Percentiles rank a stretch among this genome's conserved stretches.
Evolutionary conservation across 495 filamentous ascomycete species (phyloP).

Genomic region (Tuber magnatum): DNA sequence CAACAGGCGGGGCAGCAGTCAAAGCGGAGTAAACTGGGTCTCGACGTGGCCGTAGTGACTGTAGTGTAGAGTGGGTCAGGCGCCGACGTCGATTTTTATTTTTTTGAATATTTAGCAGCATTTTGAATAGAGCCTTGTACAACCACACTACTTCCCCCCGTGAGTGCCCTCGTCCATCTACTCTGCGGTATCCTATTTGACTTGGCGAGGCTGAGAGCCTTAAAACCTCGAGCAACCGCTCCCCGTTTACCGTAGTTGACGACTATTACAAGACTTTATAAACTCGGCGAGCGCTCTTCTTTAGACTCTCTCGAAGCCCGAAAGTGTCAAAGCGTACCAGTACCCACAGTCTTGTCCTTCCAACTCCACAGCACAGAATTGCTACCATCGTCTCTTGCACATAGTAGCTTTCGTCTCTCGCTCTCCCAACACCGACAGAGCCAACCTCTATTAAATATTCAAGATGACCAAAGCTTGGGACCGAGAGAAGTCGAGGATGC

Average conservation of each 20-base stretch:
- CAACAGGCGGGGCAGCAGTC: constrained; percentile 12
- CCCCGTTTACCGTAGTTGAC: not conserved
- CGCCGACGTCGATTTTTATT: constrained; percentile 9
- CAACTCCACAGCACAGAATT: constrained; percentile 24
- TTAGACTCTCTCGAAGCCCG: constrained; percentile 10
- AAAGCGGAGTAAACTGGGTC: constrained; percentile 33
- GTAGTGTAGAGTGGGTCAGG: constrained; percentile 20
- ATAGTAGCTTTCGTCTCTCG: not conserved
- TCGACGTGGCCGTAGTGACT: constrained; percentile 34
- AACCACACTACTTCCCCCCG: constrained; percentile 27
- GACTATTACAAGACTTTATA: constrained; percentile 27
- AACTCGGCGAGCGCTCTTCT: constrained; percentile 22
- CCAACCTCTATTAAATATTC: constrained; percentile 2
- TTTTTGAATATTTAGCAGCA: constrained; percentile 32
- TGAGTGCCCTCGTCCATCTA: constrained; percentile 13
- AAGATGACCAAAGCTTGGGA: constrained; percentile 41
- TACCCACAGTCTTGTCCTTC: constrained; percentile 18
- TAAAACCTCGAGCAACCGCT: constrained; percentile 11
- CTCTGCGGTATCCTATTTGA: constrained; percentile 17
- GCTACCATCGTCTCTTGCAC: not conserved
- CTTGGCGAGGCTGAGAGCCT: constrained; percentile 33
- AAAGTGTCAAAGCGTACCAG: constrained; percentile 18
- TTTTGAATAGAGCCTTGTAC: constrained; percentile 33
- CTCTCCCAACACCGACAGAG: not conserved
- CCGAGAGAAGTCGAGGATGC: constrained; percentile 37